A percentile compares a stretch with the other conserved stretches of the same genome.
Evolutionary conservation across 2,329 filamentous ascomycete genomes (phyloP).

Genomic region (Fonsecaea multimorphosa): DNA sequence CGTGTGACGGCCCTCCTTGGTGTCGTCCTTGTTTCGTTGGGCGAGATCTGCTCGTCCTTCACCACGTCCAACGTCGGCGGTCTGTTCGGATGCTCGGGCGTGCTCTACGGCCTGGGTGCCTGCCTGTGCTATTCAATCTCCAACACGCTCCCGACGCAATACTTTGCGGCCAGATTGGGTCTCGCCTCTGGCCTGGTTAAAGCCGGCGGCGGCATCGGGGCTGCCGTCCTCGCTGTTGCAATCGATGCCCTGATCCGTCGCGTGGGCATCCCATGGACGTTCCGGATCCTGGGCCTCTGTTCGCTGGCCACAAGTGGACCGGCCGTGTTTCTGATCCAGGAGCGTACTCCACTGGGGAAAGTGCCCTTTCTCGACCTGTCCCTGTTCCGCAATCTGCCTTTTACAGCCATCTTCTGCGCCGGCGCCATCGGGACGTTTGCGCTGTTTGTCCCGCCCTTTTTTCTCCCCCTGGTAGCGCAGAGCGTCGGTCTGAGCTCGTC

Average conservation of each 20-base stretch:
- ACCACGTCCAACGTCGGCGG: slow-evolving; percentile 53
- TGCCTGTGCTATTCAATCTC: slow-evolving; percentile 55
- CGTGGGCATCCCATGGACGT: slow-evolving; percentile 59
- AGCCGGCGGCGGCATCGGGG: slow-evolving; percentile 63
- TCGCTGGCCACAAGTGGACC: slow-evolving; percentile 62
- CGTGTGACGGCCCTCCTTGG: slow-evolving; percentile 57
- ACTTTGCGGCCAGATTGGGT: slow-evolving; percentile 61
- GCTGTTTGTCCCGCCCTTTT: slow-evolving; percentile 67
- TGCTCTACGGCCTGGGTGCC: slow-evolving; percentile 55
- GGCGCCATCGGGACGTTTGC: slow-evolving; percentile 65
- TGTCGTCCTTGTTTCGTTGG: slow-evolving; percentile 57
- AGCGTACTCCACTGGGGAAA: slow-evolving; percentile 51
- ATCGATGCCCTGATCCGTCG: slow-evolving; percentile 56
- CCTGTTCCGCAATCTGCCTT: slow-evolving; percentile 60
- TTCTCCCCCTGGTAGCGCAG: slow-evolving; percentile 62
- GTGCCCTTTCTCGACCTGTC: slow-evolving; percentile 59
- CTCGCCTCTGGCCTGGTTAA: slow-evolving; percentile 63
- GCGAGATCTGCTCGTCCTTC: slow-evolving; percentile 56
- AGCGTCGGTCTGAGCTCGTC: slow-evolving; percentile 62
- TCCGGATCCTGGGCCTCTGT: slow-evolving; percentile 60
- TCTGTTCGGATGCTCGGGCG: slow-evolving; percentile 57
- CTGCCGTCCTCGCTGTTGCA: slow-evolving; percentile 59
- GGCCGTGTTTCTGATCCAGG: slow-evolving; percentile 60
- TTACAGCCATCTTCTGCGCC: slow-evolving; percentile 60
- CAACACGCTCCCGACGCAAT: slow-evolving; percentile 60